phyloP scores from a whole-genome alignment of 495 filamentous ascomycete genomes.

The Sordaria brevicollis region DNA sequence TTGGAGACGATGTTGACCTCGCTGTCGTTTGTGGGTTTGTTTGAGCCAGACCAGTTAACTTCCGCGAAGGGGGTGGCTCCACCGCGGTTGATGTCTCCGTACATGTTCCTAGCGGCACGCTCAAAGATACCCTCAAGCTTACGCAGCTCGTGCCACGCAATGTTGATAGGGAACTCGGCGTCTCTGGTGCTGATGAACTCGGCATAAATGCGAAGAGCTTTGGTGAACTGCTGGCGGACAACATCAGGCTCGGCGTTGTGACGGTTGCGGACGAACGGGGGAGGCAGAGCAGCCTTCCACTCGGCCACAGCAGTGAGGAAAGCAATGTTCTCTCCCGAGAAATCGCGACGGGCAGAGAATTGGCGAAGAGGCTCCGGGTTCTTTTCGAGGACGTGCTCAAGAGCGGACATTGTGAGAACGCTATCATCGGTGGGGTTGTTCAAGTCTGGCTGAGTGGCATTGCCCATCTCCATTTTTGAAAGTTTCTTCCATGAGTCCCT shows the following conservation, averaged over 20 bases:
- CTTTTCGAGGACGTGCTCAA: conserved; percentile 46
- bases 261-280: conserved; percentile 10
- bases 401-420: conserved; percentile 47
- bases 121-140: conserved; percentile 23
- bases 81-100: conserved; percentile 4
- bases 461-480: conserved; percentile 8
- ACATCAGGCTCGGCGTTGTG: conserved; percentile 7
- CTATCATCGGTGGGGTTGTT: conserved; percentile 21
- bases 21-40: not conserved
- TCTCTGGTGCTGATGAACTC: conserved; percentile 44
- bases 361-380: conserved; percentile 45
- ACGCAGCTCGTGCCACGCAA: conserved; percentile 28
- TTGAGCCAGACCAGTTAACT: conserved; percentile 1
- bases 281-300: conserved; percentile 35
- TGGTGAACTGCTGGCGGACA: conserved; percentile 35
- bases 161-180: conserved; percentile 55
- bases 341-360: conserved; percentile 52
- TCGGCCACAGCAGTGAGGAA: conserved; percentile 49
- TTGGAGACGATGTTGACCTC: conserved; percentile 9
- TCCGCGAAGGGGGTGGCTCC: conserved; percentile 15
- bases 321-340: conserved; percentile 59
- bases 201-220: conserved; percentile 47
- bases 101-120: conserved; percentile 15
- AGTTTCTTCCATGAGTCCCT: conserved; percentile 19
- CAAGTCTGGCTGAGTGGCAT: conserved; percentile 21